A percentile compares a stretch with the other conserved stretches of the same genome.
These are phyloP conservation scores for Calonectria hongkongensis DNA, from an alignment of 2,329 filamentous ascomycete genomes.

Conservation along the genomic window DNA sequence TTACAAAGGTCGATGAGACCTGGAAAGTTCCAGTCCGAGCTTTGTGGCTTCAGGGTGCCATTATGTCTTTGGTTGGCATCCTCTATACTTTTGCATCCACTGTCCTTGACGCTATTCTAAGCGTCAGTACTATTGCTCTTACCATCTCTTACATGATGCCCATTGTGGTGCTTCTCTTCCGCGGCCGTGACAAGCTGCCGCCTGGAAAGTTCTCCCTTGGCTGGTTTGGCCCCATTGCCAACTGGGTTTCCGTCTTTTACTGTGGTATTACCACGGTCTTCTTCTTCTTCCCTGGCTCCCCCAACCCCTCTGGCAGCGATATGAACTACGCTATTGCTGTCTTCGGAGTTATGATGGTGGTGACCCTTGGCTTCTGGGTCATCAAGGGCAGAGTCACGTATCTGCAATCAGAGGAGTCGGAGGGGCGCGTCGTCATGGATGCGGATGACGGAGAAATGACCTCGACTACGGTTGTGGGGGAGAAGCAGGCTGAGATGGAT, in stretches of 20 bases:
- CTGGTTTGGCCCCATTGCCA: slow-evolving; percentile 63
- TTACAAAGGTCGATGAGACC: slow-evolving; percentile 63
- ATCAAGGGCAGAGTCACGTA: slow-evolving; percentile 65
- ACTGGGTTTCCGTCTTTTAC: slow-evolving; percentile 71
- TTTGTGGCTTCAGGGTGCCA: slow-evolving; percentile 70
- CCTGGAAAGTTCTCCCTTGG: slow-evolving; percentile 68
- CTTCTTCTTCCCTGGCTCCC: slow-evolving; percentile 71
- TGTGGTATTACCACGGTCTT: slow-evolving; percentile 72
- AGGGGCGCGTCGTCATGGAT: slow-evolving; percentile 50
- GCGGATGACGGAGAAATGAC: slow-evolving; percentile 43
- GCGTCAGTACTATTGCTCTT: slow-evolving; percentile 74
- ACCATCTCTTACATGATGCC: slow-evolving; percentile 71
- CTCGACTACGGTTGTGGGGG: slow-evolving; percentile 33
- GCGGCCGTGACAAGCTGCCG: slow-evolving; percentile 72
- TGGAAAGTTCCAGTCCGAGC: slow-evolving; percentile 73
- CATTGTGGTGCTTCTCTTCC: slow-evolving; percentile 67
- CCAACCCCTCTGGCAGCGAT: slow-evolving; percentile 66
- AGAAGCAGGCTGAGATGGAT: slow-evolving; percentile 38
- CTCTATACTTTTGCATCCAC: slow-evolving; percentile 73
- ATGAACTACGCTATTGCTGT: slow-evolving; percentile 77
- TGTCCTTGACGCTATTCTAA: slow-evolving; percentile 71
- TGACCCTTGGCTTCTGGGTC: slow-evolving; percentile 71
- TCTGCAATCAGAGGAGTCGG: slow-evolving; percentile 54
- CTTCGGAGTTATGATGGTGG: slow-evolving; percentile 72
- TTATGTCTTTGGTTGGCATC: slow-evolving; percentile 68